Evolutionary conservation across 2,329 filamentous ascomycete species (phyloP), one percentile per base, ranked within the genome.

Genomic region (Ophiostoma himal-ulmi): DNA sequence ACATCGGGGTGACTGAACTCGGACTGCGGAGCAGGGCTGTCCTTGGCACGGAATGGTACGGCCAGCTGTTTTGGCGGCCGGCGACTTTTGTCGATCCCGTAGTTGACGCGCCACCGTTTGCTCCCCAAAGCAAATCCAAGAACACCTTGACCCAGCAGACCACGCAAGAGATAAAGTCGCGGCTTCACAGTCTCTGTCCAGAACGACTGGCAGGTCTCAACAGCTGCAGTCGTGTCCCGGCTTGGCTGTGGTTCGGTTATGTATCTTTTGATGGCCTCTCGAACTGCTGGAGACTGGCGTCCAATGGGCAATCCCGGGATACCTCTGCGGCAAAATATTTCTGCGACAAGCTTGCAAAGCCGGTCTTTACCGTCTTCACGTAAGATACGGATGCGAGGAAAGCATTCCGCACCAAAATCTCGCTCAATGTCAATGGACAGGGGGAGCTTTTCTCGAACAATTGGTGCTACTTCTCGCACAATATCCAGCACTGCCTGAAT

Each of bases 101-200:
- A 92, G 69, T 90, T 84, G 0, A 92, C 88, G 3, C 85, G 78
- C 86, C 86, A 92, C 1, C 88, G 79, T 74, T 91, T 91, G 17
- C 83, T 77, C 0, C 78, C 77, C 0, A 91, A 78, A 0, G 79
- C 80, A 71, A 88, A 89, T 0, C 74, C 74, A 0, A 91, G 74
- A 0, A 91, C 79, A 0, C 86, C 84, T 0, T 80, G 77, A 0
- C 85, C 84, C 10, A 91, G 76, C 0, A 91, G 79, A 0, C 89
- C 84, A 34, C 85, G 79, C 0, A 89, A 74, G 1, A 88, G 77
- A 0, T 87, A 76, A 0, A 88, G 75, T 0, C 78, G 75, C 1
- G 75, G 74, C 37, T 77, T 78, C 0, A 77, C 77, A 0, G 77
- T 57, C 0, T 79, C 71, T 0, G 75, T 78, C 77, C 80, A 85